Percentiles rank a stretch among this genome's conserved stretches.
These are phyloP conservation scores for Delphinella strobiligena DNA, from an alignment of 2,329 filamentous ascomycete species.

Conservation along the genomic window DNA sequence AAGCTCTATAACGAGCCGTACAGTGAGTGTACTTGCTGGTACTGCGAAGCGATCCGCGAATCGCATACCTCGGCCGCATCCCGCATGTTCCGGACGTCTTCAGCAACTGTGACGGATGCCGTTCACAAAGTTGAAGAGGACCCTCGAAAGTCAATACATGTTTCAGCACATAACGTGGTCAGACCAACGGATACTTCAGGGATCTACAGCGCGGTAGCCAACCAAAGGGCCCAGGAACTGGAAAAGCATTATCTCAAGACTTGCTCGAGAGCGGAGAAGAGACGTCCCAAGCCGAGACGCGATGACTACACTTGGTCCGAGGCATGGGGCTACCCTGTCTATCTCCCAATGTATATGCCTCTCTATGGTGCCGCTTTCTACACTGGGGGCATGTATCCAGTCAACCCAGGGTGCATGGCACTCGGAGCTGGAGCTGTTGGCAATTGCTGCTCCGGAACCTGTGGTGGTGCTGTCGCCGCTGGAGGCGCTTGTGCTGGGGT, in stretches of 20 bases:
- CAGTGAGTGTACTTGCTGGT: slow-evolving; percentile 71
- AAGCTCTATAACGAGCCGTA: slow-evolving; percentile 54
- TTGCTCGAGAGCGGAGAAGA: slow-evolving; percentile 24
- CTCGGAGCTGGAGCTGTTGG: slow-evolving; percentile 27
- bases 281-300: slow-evolving; percentile 22
- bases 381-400: slow-evolving; percentile 26
- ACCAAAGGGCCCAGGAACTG: slow-evolving; percentile 27
- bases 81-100: slow-evolving; percentile 34
- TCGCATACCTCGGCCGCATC: slow-evolving; percentile 39
- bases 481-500: slow-evolving; percentile 31
- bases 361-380: slow-evolving; percentile 29
- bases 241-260: slow-evolving; percentile 44
- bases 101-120: slow-evolving; percentile 21
- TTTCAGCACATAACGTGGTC: slow-evolving; percentile 62
- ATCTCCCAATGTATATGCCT: slow-evolving; percentile 33
- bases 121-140: slow-evolving; percentile 35
- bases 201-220: slow-evolving; percentile 11
- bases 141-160: slow-evolving; percentile 50
- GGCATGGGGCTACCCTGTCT: slow-evolving; percentile 35
- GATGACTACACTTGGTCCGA: slow-evolving; percentile 27
- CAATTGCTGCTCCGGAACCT: slow-evolving; percentile 37
- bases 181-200: slow-evolving; percentile 18
- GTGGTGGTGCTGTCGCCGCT: slow-evolving; percentile 21
- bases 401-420: slow-evolving; percentile 34
- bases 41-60: slow-evolving; percentile 61